Percentiles rank a stretch among this genome's conserved stretches.
Conservation (phyloP, 192 early-diverging fungal species). For the Gamsiella multidivaricata region DNA sequence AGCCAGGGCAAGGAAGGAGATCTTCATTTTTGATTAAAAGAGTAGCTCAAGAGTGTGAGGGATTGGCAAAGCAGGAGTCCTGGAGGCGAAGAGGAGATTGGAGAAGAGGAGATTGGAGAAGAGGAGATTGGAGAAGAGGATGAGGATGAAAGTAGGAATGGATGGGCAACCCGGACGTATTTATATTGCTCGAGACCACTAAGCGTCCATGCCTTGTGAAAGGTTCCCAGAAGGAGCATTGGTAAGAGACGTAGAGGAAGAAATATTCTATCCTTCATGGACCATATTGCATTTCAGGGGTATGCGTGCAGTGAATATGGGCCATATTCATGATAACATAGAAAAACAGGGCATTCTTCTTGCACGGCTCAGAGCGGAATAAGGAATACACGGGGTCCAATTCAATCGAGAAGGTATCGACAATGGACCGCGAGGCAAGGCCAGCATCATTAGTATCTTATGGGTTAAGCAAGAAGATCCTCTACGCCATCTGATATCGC, state of each 20-base stretch:
- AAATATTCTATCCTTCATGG: neutral
- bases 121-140: constrained; percentile 20
- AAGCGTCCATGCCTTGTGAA: too few relatives aligned
- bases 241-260: neutral
- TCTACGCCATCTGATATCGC: neutral
- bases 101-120: constrained; percentile 1
- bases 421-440: too few relatives aligned
- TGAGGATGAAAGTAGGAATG: neutral
- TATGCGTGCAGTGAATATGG: neutral
- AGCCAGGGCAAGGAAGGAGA: constrained; percentile 46
- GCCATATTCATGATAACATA: too few relatives aligned
- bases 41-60: too few relatives aligned
- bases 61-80: neutral
- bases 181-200: constrained; percentile 31
- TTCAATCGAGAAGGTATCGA: neutral
- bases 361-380: constrained; percentile 9
- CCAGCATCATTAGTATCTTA: neutral
- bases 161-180: neutral
- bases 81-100: neutral
- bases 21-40: constrained; percentile 20
- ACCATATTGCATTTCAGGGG: constrained; percentile 9
- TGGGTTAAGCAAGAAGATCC: neutral
- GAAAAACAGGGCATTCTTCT: neutral
- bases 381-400: neutral
- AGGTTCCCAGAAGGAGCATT: neutral